Evolutionary conservation across 106 monocot genomes (phyloP), one percentile per base, ranked within the genome.

Genomic region (Chionographis japonica): DNA sequence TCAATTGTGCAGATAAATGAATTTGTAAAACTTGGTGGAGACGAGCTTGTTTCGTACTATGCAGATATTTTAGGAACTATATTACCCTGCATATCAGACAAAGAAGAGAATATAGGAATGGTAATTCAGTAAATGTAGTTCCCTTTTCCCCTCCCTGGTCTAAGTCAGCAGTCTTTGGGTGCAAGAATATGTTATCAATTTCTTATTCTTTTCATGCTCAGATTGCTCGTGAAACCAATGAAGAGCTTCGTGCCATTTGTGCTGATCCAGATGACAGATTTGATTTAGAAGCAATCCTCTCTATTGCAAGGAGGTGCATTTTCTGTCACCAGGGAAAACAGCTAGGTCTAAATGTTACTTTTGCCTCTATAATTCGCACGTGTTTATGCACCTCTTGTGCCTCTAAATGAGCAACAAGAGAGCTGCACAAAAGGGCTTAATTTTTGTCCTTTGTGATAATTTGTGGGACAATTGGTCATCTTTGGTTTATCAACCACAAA

Each of bases 151-250:
- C 61, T 67, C 2, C 14, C 37, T 50, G 18, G 37, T 39, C 39
- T 20, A 18, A 5, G 4, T 3, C 36, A 51, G 62, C 35, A 41
- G 19, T 68, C 37, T 20, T 60, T 59, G 4, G n/a, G 3, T 11
- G 16, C 3, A 36, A 20, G 56, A 15, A 4, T 53, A 65, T 39
- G 12, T 52, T 38, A 40, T 54, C 50, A 52, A 41, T 15, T 52
- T 55, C 0, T 19, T 52, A 41, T n/a, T 4, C 8, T 54, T 52
- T 61, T 42, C 2, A 9, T 70, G 4, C 42, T 57, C 41, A 90
- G 91, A 83, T 92, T 84, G 91, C 95, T 43, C 89, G 91, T 74
- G 95, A 95, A 84, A 95, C 95, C 19, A 95, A 95, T 89, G 92
- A 92, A 51, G 95, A 92, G 62, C 91, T 95, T 77, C 89, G 95